Evolutionary conservation across 1,284 basidiomycete genomes (phyloP), one percentile per base, ranked within the genome.

Genomic region (Apiotrichum laibachii): DNA sequence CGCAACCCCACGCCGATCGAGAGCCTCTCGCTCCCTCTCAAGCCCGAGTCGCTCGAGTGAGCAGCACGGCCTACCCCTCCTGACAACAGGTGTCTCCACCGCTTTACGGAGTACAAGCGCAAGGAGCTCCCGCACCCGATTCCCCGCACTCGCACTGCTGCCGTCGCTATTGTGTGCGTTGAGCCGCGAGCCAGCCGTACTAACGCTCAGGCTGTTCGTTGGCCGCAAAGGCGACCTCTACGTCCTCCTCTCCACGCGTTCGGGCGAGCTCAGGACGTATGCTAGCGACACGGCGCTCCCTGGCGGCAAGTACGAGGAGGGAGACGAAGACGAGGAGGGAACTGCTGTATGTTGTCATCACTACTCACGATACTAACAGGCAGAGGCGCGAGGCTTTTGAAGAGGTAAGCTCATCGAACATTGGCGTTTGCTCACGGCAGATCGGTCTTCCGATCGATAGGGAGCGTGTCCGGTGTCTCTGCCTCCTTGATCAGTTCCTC

Each of bases 251-350:
- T 75, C 75, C 2, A 75, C 75, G 68, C 85, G 90, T 1, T 85
- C 89, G 1, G 81, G 86, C 0, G 83, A 83, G 1, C 77, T 92
- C 68, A 80, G 85, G 45, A 83, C 86, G 5, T 93, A 88, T 66
- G 88, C 89, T 0, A 88, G 88, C 0, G 90, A 92, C 72, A 92
- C 90, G 0, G 87, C 88, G 2, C 76, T 92, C 5, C 90, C 90
- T 0, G 90, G 90, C 5, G 90, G 90, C 0, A 90, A 86, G 69
- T 82, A 86, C 19, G 90, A 92, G 33, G 79, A 80, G 2, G 80
- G 79, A 21, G 90, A 92, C 71, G 73, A 70, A 62, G 85, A 82
- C 45, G 79, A 86, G 15, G 90, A 92, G 71, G 87, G 87, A 62
- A 88, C 90, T 2, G 90, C 90, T 19, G 89, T 91, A 74, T 67